Conservation (phyloP, 768 basidiomycete species). For the Rhizopogon roseolus region DNA sequence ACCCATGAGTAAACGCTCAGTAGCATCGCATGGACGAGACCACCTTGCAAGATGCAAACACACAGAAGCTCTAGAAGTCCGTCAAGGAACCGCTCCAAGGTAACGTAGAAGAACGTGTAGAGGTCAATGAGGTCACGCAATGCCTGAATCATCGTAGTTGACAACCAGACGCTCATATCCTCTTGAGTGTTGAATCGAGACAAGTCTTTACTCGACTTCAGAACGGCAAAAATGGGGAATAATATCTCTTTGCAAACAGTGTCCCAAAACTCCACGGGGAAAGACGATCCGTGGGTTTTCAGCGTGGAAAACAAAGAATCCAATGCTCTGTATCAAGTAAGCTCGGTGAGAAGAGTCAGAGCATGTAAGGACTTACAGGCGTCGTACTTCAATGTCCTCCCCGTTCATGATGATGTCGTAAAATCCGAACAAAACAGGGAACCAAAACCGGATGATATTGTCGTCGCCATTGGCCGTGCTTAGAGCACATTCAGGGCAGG, state of each 20-base stretch:
- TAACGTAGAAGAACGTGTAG: slow-evolving; percentile 93
- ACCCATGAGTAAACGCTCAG: slow-evolving; percentile 7
- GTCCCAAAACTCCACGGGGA: slow-evolving; percentile 94
- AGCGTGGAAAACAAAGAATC: slow-evolving; percentile 94
- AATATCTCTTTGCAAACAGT: slow-evolving; percentile 94
- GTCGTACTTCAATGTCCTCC: slow-evolving; percentile 94
- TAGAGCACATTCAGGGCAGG: slow-evolving; percentile 64
- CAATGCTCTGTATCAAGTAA: slow-evolving; percentile 63
- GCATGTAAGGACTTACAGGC: slow-evolving; percentile 62
- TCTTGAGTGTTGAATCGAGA: slow-evolving; percentile 94
- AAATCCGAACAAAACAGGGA: slow-evolving; percentile 94
- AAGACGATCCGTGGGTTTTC: slow-evolving; percentile 82
- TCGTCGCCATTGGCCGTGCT: slow-evolving; percentile 56
- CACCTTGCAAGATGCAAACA: slow-evolving; percentile 98
- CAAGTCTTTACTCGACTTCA: slow-evolving; percentile 89
- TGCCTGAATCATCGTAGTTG: slow-evolving; percentile 98
- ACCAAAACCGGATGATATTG: slow-evolving; percentile 95
- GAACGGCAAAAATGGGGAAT: slow-evolving; percentile 96
- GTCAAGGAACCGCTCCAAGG: slow-evolving; percentile 84
- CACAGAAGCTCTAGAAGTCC: slow-evolving; percentile 91
- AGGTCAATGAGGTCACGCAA: slow-evolving; percentile 92
- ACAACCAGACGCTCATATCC: slow-evolving; percentile 99
- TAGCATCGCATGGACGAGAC: neutral
- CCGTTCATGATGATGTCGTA: slow-evolving; percentile 99
- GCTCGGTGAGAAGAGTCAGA: neutral